Evolutionary conservation across 306 rosid genomes (phyloP), one percentile per base, ranked within the genome.

Genomic region (Prunus salicina): DNA sequence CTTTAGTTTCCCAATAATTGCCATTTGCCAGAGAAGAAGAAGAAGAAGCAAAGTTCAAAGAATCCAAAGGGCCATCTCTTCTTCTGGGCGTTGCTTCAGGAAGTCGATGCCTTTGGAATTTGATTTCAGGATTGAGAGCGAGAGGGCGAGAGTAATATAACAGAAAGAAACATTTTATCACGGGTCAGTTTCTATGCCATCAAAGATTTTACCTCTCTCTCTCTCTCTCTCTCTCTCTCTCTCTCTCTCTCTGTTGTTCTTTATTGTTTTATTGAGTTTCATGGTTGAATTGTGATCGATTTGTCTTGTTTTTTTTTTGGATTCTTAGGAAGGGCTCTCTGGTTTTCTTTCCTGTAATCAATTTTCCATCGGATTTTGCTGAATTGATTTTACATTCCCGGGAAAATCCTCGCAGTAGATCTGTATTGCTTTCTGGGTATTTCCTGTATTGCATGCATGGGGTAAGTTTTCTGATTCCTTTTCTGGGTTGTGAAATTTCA

Each of bases 391-490:
- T 64, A 30, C 25, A 65, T 76, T 71, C 67, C 32, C 51, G 62
- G 14, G 47, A 63, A 49, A 79, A 41, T 69, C 78, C 52, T 63
- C 57, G 38, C 25, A 3, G 66, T 71, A 71, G 81, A 80, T 75
- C 82, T 69, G 73, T 16, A 46, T 63, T 58, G 82, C 77, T 80
- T 71, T 72, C 45, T 77, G 78, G 84, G 80, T 76, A 53, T 58
- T 58, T 47, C 70, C 10, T 60, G 3, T 55, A 74, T 78, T 80
- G 76, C 75, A 82, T 80, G 88, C 81, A 87, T 88, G 91, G 91
- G 91, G 91, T 88, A 88, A 68, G 81, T 80, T 76, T 83, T 80
- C 81, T 62, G 80, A 73, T 74, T 86, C 78, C 71, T 60, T 20
- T 62, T 67, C 24, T 8, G 45, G 66, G 58, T 52, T 64, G 63